phyloP scores from a whole-genome alignment of 805 yeast species.

The Candida silvicultrix region DNA sequence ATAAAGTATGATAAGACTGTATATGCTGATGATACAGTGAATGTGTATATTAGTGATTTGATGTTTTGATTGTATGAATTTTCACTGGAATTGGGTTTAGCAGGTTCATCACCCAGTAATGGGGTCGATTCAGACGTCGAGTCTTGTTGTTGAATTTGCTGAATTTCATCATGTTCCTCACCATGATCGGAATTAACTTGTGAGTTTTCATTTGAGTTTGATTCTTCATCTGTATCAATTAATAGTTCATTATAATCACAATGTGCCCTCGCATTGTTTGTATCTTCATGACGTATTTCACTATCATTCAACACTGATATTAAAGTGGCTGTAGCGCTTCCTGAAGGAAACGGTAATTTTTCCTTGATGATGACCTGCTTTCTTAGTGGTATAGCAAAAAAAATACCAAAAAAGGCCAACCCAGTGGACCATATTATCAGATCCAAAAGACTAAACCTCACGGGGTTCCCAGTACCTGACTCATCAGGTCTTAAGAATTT shows the following conservation, averaged over 20 bases:
- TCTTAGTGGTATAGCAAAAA: slow-evolving; percentile 86
- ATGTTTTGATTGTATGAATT: slow-evolving; percentile 50
- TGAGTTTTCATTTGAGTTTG: slow-evolving; percentile 7
- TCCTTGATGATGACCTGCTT: slow-evolving; percentile 83
- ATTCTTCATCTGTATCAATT: slow-evolving; percentile 13
- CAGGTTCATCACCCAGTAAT: slow-evolving; percentile 23
- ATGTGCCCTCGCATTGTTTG: slow-evolving; percentile 4
- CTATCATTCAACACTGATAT: slow-evolving; percentile 83
- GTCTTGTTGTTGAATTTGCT: slow-evolving; percentile 3
- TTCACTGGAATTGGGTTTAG: slow-evolving; percentile 17
- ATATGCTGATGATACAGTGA: slow-evolving; percentile 62
- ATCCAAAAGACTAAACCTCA: slow-evolving; percentile 38
- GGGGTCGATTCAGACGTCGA: slow-evolving; percentile 8
- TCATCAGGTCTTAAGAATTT: slow-evolving; percentile 77
- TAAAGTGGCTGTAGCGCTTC: slow-evolving; percentile 91
- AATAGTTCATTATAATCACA: slow-evolving; percentile 11
- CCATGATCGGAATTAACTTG: slow-evolving; percentile 1
- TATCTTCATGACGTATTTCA: slow-evolving; percentile 28
- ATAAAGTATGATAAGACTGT: slow-evolving; percentile 67
- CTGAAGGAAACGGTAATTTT: slow-evolving; percentile 88
- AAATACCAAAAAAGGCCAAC: slow-evolving; percentile 89
- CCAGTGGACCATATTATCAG: slow-evolving; percentile 80
- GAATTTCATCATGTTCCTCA: slow-evolving; percentile 25
- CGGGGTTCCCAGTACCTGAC: slow-evolving; percentile 46
- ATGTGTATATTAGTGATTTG: slow-evolving; percentile 51